phyloP scores from a whole-genome alignment of 495 filamentous ascomycete species.

The Astrocystis sublimbata region DNA sequence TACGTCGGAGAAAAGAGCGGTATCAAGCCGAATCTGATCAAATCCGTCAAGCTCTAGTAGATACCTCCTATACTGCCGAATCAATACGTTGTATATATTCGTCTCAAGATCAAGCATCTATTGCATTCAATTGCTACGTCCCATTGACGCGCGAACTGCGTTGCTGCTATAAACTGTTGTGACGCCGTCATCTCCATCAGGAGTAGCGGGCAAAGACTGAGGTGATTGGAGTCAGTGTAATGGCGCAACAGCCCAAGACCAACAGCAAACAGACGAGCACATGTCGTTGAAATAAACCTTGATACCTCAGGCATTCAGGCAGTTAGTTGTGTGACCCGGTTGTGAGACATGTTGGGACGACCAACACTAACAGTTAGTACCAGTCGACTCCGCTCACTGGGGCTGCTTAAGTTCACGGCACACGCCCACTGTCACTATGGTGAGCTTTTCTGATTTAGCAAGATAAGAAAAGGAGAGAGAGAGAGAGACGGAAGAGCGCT shows the following conservation, averaged over 20 bases:
- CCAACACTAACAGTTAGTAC: too few relatives aligned
- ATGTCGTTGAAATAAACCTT: background rate
- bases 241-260: background rate
- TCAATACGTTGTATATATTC: background rate
- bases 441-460: too few relatives aligned
- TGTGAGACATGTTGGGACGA: background rate
- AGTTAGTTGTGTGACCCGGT: background rate
- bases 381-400: too few relatives aligned
- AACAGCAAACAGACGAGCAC: background rate
- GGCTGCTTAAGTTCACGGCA: too few relatives aligned
- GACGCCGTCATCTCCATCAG: too few relatives aligned
- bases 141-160: background rate
- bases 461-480: too few relatives aligned
- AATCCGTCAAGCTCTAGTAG: constrained; percentile 80
- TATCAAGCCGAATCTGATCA: constrained; percentile 91
- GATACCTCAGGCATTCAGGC: background rate
- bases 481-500: too few relatives aligned
- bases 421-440: too few relatives aligned
- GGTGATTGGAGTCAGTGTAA: too few relatives aligned
- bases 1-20: constrained; percentile 93
- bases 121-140: background rate
- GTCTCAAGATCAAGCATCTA: background rate
- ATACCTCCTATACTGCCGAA: background rate
- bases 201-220: too few relatives aligned
- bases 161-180: background rate